Base-by-base conservation (phyloP, 1,139 yeast genomes). In the Diutina siamensis region DNA sequence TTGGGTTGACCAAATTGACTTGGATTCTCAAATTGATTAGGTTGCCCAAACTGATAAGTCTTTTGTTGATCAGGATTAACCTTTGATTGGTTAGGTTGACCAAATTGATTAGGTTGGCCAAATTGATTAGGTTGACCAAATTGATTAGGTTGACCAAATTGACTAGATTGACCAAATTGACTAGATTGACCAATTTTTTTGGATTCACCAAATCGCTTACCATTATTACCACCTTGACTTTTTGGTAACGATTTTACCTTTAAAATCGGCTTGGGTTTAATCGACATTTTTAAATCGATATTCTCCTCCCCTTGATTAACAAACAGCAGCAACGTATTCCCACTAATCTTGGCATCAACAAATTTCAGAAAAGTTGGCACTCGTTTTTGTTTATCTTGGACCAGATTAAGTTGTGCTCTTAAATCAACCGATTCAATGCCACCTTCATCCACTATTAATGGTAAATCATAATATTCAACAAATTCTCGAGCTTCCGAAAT, bases 401-500 rank as follows among this genome's bases (percentile, higher is more conserved):
- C 46, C 50, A 75, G 68, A 47, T 66, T 61, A 47, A 71, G 62
- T 48, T 72, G 68, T 7, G 12, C 15, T 10, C 15, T n/a, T 4
- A 31, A 12, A 31, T 31, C 34, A 31, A 31, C 34, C 34, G 12
- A 12, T 10, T 68, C 76, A 32, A 66, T 70, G 12, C 60, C 53
- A 1, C 63, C 49, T 0, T 72, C 60, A n/a, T 71, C 76, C 5
- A 7, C 10, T 5, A 25, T 25, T 7, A 25, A 7, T 10, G 28
- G 10, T 19, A 88, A 63, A 8, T 79, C 82, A 58, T 83, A 87
- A 53, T 85, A 74, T 2, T 67, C 57, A 44, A 86, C 80, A 56
- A 86, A 85, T 25, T 63, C 67, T 2, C 65, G 51, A 7, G 85
- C 57, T 46, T 80, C 79, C 0, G 71, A 73, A 0, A 62, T 57